phyloP scores from a whole-genome alignment of 2,329 filamentous ascomycete genomes.

The Dactylellina parvicollis region DNA sequence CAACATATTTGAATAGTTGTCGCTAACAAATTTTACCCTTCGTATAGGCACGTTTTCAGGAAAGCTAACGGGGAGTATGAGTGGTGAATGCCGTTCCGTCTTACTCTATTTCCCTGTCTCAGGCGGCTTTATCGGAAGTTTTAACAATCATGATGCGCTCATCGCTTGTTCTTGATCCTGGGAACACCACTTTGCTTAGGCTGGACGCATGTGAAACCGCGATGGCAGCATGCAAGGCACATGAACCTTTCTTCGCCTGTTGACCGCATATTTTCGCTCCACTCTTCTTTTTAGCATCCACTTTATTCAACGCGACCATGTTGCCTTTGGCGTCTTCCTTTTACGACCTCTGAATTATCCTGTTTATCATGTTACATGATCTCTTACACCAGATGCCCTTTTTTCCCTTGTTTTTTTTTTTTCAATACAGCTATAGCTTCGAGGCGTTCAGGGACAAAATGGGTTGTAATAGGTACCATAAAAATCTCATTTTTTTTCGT shows the following conservation, averaged over 20 bases:
- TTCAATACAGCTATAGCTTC: neutral
- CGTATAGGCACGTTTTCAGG: slow-evolving; percentile 84
- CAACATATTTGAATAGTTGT: no score
- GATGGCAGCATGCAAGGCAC: neutral
- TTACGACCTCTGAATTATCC: no score
- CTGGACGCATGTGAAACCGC: slow-evolving; percentile 18
- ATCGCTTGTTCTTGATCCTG: neutral
- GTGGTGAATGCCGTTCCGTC: slow-evolving; percentile 72
- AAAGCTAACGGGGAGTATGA: slow-evolving; percentile 98
- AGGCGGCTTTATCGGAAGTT: slow-evolving; percentile 4
- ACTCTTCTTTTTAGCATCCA: neutral
- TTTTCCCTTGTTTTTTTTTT: neutral
- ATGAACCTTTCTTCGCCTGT: neutral
- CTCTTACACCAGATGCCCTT: neutral
- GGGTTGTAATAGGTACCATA: slow-evolving; percentile 30
- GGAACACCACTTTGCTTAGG: neutral
- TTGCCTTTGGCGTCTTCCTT: no score
- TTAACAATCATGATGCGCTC: neutral
- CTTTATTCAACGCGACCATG: no score
- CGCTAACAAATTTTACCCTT: slow-evolving; percentile 49
- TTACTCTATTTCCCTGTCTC: neutral
- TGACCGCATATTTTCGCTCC: neutral
- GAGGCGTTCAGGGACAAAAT: slow-evolving; percentile 9
- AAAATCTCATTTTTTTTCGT: neutral
- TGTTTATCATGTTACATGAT: no score